phyloP scores from a whole-genome alignment of 2,329 filamentous ascomycete genomes.

The Calonectria multiphialidica region DNA sequence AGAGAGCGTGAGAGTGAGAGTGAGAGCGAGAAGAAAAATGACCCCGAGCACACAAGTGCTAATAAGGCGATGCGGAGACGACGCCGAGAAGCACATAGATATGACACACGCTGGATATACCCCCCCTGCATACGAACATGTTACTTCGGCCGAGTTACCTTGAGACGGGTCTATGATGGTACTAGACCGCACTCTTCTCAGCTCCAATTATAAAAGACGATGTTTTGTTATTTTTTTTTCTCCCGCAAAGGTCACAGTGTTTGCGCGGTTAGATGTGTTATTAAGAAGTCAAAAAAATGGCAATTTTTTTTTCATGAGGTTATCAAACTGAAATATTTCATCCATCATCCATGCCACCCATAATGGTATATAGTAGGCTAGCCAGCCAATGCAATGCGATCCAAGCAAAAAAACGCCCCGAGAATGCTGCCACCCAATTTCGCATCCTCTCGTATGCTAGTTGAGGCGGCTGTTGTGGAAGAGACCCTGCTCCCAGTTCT shows the following conservation, averaged over 20 bases:
- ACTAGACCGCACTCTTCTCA: conserved; percentile 42
- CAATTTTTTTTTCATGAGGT: conserved; percentile 14
- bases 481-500: conserved; percentile 36
- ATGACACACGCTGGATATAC: conserved; percentile 48
- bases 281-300: conserved; percentile 13
- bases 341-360: conserved; percentile 4
- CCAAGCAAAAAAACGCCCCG: conserved; percentile 12
- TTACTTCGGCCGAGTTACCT: conserved; percentile 42
- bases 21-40: conserved; percentile 27
- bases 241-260: conserved; percentile 17
- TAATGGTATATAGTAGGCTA: not conserved
- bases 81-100: conserved; percentile 45
- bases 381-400: not conserved
- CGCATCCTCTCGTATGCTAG: not conserved
- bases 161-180: conserved; percentile 44
- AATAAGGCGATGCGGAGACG: conserved; percentile 37
- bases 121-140: conserved; percentile 45
- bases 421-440: not conserved
- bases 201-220: conserved; percentile 42
- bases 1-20: conserved; percentile 25
- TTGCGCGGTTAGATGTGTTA: conserved; percentile 16
- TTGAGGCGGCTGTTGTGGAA: conserved; percentile 27
- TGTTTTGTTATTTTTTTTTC: conserved; percentile 30
- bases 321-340: conserved; percentile 13
- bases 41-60: conserved; percentile 33